A percentile compares a stretch with the other conserved stretches of the same genome.
Evolutionary conservation across 305 asterid species (phyloP).

Genomic region (Euphrasia arctica): DNA sequence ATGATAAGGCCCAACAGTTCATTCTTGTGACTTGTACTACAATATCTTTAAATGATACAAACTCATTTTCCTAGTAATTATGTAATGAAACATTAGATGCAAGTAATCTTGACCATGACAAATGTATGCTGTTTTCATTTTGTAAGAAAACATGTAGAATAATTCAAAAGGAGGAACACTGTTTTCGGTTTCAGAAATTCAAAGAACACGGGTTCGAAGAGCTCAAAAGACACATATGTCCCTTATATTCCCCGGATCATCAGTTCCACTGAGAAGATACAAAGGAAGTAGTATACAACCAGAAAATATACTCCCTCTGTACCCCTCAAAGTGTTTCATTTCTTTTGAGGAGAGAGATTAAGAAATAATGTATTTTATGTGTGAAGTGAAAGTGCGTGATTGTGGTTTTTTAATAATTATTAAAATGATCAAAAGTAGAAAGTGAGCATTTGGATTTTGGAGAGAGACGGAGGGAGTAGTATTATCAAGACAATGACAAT

Average conservation of each 20-base stretch:
- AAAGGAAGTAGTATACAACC: not conserved
- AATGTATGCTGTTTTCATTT: not conserved
- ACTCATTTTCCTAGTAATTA: not conserved
- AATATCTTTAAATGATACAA: not conserved
- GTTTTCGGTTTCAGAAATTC: constrained; percentile 3
- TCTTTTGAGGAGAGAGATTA: no score
- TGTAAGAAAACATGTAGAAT: not conserved
- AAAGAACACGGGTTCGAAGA: not conserved
- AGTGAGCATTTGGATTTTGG: no score
- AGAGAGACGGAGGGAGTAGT: not conserved
- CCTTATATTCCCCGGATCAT: not conserved
- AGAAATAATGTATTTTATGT: no score
- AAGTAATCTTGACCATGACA: not conserved
- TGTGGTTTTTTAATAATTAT: no score
- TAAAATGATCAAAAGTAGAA: no score
- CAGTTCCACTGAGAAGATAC: not conserved
- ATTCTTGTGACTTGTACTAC: not conserved
- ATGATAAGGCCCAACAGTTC: constrained; percentile 5
- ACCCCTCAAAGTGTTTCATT: no score
- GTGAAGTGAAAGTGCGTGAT: no score
- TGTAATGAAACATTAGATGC: constrained; percentile 4
- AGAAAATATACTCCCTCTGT: not conserved
- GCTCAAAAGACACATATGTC: not conserved
- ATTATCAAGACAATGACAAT: not conserved
- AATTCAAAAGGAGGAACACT: not conserved